phyloP scores from a whole-genome alignment of 495 filamentous ascomycete species.

The Aspergillus sclerotioniger region DNA sequence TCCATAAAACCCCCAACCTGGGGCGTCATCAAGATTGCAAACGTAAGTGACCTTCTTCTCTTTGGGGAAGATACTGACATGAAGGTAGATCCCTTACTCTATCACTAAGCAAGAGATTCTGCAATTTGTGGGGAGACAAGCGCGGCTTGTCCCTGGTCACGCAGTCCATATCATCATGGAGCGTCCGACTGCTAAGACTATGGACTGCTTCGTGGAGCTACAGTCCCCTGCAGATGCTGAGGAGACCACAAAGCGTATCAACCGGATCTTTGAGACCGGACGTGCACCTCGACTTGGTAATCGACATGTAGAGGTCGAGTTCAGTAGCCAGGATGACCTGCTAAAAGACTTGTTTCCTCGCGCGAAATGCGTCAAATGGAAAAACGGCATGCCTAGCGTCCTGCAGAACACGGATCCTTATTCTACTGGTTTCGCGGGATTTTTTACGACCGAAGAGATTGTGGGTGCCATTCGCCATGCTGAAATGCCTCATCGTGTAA shows the following conservation, averaged over 20 bases:
- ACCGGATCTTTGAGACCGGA: conserved; percentile 43
- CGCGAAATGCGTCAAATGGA: conserved; percentile 63
- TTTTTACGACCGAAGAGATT: conserved; percentile 70
- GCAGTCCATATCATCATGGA: conserved; percentile 85
- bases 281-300: conserved; percentile 58
- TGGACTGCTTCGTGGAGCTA: conserved; percentile 74
- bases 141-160: conserved; percentile 55
- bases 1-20: conserved; percentile 20
- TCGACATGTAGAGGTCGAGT: conserved; percentile 60
- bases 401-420: conserved; percentile 45
- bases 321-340: conserved; percentile 59
- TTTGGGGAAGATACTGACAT: conserved; percentile 10
- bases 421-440: conserved; percentile 66
- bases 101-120: conserved; percentile 65
- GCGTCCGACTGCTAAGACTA: conserved; percentile 70
- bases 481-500: conserved; percentile 64
- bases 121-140: conserved; percentile 67
- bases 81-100: conserved; percentile 62
- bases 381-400: conserved; percentile 45
- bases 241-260: conserved; percentile 33
- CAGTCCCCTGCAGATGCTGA: conserved; percentile 51
- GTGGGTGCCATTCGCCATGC: conserved; percentile 63
- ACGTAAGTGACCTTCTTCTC: conserved; percentile 35
- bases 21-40: conserved; percentile 49
- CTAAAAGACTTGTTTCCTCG: conserved; percentile 68